These are phyloP conservation scores for Penicillium frequentans DNA, from an alignment of 2,329 filamentous ascomycete species.

Conservation along the genomic window DNA sequence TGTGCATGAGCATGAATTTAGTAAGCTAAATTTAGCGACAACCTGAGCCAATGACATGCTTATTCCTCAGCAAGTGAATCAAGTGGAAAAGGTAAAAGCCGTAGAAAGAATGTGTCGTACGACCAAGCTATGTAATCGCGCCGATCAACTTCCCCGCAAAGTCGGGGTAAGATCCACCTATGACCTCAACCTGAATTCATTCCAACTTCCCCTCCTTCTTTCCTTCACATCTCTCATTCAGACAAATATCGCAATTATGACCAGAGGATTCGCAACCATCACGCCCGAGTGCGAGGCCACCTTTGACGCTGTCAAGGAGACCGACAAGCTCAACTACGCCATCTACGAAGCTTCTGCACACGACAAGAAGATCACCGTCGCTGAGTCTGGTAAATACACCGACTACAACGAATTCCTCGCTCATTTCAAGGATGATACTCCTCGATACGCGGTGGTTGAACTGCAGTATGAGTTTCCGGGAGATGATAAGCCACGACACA, in stretches of 20 bases:
- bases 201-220: not conserved
- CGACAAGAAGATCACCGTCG: constrained; percentile 20
- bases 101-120: not conserved
- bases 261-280: constrained; percentile 19
- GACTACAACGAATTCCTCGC: constrained; percentile 15
- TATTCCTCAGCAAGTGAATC: not conserved
- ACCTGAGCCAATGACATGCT: no score
- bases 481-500: constrained; percentile 15
- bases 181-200: not conserved
- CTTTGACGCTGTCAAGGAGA: constrained; percentile 21
- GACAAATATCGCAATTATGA: constrained; percentile 12
- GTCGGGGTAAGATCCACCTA: constrained; percentile 2
- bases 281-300: constrained; percentile 16
- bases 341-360: constrained; percentile 19
- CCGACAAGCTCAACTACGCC: constrained; percentile 17
- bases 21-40: no score
- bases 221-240: not conserved
- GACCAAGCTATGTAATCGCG: constrained; percentile 1
- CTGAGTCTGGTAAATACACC: constrained; percentile 16
- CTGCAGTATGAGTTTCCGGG: constrained; percentile 14
- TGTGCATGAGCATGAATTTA: no score
- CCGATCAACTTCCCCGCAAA: constrained; percentile 5
- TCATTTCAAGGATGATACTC: constrained; percentile 14
- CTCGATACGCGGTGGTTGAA: constrained; percentile 18
- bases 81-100: not conserved